These are phyloP conservation scores for Sordaria brevicollis DNA, from an alignment of 495 filamentous ascomycete genomes.

Conservation along the genomic window DNA sequence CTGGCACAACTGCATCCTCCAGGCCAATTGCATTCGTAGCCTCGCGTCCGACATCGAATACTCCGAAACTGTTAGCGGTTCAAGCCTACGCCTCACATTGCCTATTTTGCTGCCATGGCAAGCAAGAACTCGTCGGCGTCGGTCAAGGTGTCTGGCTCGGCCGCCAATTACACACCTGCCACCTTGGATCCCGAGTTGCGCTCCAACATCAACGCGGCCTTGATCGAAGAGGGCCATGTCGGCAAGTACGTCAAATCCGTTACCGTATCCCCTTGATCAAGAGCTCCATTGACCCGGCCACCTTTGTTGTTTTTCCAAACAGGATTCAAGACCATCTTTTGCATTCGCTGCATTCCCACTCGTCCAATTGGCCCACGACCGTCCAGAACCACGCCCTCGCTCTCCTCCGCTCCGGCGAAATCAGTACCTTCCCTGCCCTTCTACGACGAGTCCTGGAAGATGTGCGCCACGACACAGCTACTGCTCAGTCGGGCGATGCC, in stretches of 20 bases:
- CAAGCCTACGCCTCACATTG: background rate
- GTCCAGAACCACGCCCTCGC: conserved; percentile 40
- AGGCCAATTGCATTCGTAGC: background rate
- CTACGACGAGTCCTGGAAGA: conserved; percentile 43
- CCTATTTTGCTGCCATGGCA: conserved; percentile 20
- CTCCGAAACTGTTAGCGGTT: background rate
- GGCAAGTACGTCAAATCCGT: conserved; percentile 26
- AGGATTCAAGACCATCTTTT: conserved; percentile 49
- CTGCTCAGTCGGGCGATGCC: conserved; percentile 12
- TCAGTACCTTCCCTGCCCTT: conserved; percentile 41
- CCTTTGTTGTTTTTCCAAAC: background rate
- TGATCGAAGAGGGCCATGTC: conserved; percentile 40
- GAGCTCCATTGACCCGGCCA: background rate
- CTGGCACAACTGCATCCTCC: background rate
- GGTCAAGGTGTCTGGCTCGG: conserved; percentile 41
- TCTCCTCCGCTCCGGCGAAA: conserved; percentile 43
- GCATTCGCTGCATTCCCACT: conserved; percentile 39
- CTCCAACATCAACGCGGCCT: conserved; percentile 39
- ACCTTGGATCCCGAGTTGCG: conserved; percentile 42
- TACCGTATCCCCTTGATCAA: background rate
- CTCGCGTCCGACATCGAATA: background rate
- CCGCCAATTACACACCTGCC: conserved; percentile 37
- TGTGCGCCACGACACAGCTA: conserved; percentile 36
- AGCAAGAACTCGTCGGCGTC: conserved; percentile 35
- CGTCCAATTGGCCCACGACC: conserved; percentile 44